Percentiles rank a stretch among this genome's conserved stretches.
Conservation (phyloP, 2,329 filamentous ascomycete species). For the Fusarium staphyleae region DNA sequence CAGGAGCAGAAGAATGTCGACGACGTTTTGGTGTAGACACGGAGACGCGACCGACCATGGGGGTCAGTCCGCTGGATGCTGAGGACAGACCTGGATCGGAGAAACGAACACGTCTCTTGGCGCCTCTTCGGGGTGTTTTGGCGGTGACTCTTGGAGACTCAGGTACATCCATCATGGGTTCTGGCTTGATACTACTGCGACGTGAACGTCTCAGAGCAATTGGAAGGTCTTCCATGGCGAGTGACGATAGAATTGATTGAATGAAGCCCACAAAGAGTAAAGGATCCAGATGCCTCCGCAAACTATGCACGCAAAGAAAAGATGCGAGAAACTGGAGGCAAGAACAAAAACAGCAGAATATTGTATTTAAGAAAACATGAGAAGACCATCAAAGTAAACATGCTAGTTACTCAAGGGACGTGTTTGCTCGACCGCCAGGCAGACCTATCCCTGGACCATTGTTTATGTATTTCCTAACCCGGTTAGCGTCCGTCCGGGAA, state of each 20-base stretch:
- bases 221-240: conserved; percentile 51
- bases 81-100: conserved; percentile 61
- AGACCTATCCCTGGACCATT: conserved; percentile 38
- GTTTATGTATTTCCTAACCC: conserved; percentile 56
- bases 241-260: neutral
- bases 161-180: conserved; percentile 32
- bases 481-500: conserved; percentile 45
- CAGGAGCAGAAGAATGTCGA: conserved; percentile 56
- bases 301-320: neutral
- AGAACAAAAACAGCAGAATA: conserved; percentile 5
- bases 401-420: conserved; percentile 17
- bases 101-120: conserved; percentile 63
- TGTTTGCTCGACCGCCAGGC: conserved; percentile 20
- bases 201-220: conserved; percentile 63
- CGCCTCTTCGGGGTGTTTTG: conserved; percentile 42
- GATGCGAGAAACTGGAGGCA: neutral
- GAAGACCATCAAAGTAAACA: conserved; percentile 23
- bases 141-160: conserved; percentile 21
- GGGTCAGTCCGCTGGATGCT: conserved; percentile 62
- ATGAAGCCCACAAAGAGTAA: neutral
- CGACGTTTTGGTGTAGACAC: conserved; percentile 51
- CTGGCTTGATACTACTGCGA: conserved; percentile 50
- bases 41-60: conserved; percentile 61
- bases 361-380: conserved; percentile 22
- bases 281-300: neutral